Base-by-base conservation (phyloP, 1,139 yeast genomes). In the Geotrichum fermentans region DNA sequence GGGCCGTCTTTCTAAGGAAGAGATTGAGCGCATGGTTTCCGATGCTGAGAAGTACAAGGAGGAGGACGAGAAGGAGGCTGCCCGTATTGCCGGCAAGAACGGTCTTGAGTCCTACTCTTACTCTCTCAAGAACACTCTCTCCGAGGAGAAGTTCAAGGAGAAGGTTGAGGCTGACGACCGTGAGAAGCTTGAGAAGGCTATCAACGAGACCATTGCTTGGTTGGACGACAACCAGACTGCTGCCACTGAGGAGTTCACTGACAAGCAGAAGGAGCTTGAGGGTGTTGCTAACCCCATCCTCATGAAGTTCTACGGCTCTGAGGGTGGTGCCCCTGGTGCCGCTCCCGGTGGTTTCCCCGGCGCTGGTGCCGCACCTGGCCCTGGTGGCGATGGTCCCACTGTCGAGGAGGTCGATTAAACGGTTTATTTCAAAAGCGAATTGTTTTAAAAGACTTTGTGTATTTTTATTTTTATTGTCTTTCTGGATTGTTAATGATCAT, bases 1-100 rank as follows among this genome's bases (percentile, higher is more conserved):
- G 81, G 96, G 96, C 71, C 86, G 96, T 79, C 81, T 88, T 67
- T 82, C 95, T 60, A 85, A 86, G 81, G 96, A 87, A 68, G 96
- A 87, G 61, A 87, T 87, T 58, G 96, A 87, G 73, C 83, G 90
- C 73, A 88, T 88, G 96, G 96, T 88, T 60, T 78, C 86, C 64
- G 96, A 88, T 75, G 90, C 90, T 58, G 90, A 83, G 73, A 82
- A 82, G 73, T 83, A 75, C 78, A 83, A 82, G 75, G 89, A 81
- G 59, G 88, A 83, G 70, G 95, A 85, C 68, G 92, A 83, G 68
- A 78, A 79, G 74, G 92, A 85, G 74, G 77, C 90, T 62, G 72
- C 79, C 55, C 84, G 94, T 75, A 79, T 83, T 64, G 80, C 77
- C 45, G 74, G 78, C 62, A 86, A 86, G 89, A 87, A 87, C 75